Evolutionary conservation across 2,329 filamentous ascomycete species (phyloP).

Genomic region (Periconia sp.): DNA sequence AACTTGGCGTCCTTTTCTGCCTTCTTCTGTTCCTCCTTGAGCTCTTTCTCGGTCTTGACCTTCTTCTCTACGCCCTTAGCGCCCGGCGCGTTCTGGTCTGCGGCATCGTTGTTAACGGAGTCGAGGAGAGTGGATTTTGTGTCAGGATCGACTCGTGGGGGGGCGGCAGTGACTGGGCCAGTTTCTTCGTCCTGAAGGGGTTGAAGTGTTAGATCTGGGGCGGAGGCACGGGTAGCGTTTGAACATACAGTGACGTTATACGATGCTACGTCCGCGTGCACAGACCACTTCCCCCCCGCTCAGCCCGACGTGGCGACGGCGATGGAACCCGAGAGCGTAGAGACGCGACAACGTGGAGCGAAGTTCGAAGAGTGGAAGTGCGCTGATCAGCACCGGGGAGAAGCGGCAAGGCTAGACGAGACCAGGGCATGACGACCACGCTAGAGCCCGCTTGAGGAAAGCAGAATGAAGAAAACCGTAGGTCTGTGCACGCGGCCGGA

Average conservation of each 20-base stretch:
- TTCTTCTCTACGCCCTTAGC: constrained; percentile 60
- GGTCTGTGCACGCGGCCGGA: no score
- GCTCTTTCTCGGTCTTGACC: constrained; percentile 72
- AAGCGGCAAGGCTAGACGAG: no score
- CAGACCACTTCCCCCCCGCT: no score
- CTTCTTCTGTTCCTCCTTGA: constrained; percentile 82
- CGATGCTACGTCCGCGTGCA: no score
- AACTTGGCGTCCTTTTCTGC: constrained; percentile 8
- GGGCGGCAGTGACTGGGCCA: neutral
- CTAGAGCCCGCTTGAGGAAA: no score
- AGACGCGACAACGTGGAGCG: no score
- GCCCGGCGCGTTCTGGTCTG: constrained; percentile 20
- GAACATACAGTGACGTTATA: neutral
- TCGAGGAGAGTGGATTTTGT: neutral
- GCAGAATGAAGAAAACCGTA: no score
- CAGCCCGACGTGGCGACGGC: no score
- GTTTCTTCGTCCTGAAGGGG: neutral
- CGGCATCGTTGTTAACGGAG: neutral
- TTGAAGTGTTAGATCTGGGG: neutral
- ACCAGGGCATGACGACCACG: no score
- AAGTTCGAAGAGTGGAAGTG: no score
- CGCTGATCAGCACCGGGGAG: no score
- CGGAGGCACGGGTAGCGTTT: neutral
- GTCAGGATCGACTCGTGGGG: neutral
- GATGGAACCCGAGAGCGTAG: no score